Percentiles rank a stretch among this genome's conserved stretches.
Conservation (phyloP, 495 filamentous ascomycete species). For the Tuber magnatum region DNA sequence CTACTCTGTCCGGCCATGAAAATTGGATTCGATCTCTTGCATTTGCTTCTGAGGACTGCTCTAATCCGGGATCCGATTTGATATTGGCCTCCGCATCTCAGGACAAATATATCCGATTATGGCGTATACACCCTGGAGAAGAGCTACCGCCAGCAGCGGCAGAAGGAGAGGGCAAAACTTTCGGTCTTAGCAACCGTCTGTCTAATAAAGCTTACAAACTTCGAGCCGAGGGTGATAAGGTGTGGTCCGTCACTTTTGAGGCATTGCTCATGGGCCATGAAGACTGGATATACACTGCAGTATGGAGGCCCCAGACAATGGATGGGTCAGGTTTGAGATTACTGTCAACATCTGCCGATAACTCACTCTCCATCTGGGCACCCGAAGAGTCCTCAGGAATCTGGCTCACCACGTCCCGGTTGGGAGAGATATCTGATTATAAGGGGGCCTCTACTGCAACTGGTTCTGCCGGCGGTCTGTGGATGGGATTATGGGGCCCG, state of each 20-base stretch:
- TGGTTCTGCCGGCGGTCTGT: conserved; percentile 90
- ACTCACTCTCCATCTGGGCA: conserved; percentile 88
- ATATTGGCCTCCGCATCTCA: conserved; percentile 90
- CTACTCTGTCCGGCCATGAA: conserved; percentile 82
- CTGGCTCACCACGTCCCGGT: conserved; percentile 74
- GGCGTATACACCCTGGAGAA: conserved; percentile 70
- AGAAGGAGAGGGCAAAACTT: conserved; percentile 45
- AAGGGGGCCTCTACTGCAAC: conserved; percentile 95
- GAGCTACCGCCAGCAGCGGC: conserved; percentile 48
- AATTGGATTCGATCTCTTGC: conserved; percentile 85
- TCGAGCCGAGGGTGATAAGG: conserved; percentile 49
- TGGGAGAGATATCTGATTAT: conserved; percentile 86
- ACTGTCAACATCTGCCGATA: conserved; percentile 88
- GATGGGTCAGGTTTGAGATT: conserved; percentile 53
- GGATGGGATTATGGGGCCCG: conserved; percentile 90
- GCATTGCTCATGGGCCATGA: conserved; percentile 92
- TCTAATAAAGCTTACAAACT: conserved; percentile 83
- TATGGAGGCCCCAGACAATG: conserved; percentile 56
- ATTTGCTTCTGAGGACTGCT: conserved; percentile 59
- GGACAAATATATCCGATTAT: conserved; percentile 93
- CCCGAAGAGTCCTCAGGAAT: conserved; percentile 73
- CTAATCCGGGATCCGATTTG: conserved; percentile 53
- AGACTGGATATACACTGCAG: conserved; percentile 89
- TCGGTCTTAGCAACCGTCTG: conserved; percentile 44
- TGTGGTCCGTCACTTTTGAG: conserved; percentile 84